A percentile compares a stretch with the other conserved stretches of the same genome.
These are phyloP conservation scores for Colletotrichum somersetense DNA, from an alignment of 2,329 filamentous ascomycete genomes.

Conservation along the genomic window DNA sequence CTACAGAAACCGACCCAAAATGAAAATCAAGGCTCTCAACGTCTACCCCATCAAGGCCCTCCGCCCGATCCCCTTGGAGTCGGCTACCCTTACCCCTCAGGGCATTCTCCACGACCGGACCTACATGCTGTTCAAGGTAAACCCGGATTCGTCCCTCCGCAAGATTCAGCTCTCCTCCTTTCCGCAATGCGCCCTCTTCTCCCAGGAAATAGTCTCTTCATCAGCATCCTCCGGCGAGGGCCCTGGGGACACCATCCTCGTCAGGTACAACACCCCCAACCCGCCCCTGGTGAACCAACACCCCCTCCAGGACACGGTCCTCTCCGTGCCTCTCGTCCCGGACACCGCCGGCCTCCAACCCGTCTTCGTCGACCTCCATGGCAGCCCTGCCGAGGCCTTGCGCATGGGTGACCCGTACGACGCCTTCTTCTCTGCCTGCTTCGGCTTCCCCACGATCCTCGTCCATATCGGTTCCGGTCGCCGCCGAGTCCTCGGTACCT, in stretches of 20 bases:
- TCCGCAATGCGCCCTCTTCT: slow-evolving; percentile 74
- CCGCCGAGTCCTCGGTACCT: slow-evolving; percentile 72
- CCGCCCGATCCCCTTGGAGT: slow-evolving; percentile 68
- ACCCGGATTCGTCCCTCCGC: slow-evolving; percentile 55
- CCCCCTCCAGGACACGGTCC: slow-evolving; percentile 52
- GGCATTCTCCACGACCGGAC: slow-evolving; percentile 75
- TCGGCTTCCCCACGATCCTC: slow-evolving; percentile 72
- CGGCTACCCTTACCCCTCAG: slow-evolving; percentile 68
- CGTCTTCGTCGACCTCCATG: slow-evolving; percentile 69
- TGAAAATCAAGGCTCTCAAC: slow-evolving; percentile 60
- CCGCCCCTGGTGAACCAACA: slow-evolving; percentile 53
- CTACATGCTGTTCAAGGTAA: slow-evolving; percentile 76
- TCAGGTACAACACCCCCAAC: slow-evolving; percentile 57
- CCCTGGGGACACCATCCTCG: slow-evolving; percentile 52
- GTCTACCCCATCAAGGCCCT: slow-evolving; percentile 82
- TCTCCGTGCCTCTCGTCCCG: slow-evolving; percentile 71
- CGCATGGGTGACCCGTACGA: slow-evolving; percentile 73
- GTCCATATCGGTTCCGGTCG: slow-evolving; percentile 74
- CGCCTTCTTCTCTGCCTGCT: slow-evolving; percentile 75
- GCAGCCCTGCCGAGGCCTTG: slow-evolving; percentile 69
- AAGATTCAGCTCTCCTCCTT: slow-evolving; percentile 72
- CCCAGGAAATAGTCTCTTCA: slow-evolving; percentile 65
- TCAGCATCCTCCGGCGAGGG: slow-evolving; percentile 55
- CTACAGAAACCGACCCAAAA: not conserved
- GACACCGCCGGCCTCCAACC: slow-evolving; percentile 58